Conservation (phyloP, 129 eudicot species). For the Silybum marianum region DNA sequence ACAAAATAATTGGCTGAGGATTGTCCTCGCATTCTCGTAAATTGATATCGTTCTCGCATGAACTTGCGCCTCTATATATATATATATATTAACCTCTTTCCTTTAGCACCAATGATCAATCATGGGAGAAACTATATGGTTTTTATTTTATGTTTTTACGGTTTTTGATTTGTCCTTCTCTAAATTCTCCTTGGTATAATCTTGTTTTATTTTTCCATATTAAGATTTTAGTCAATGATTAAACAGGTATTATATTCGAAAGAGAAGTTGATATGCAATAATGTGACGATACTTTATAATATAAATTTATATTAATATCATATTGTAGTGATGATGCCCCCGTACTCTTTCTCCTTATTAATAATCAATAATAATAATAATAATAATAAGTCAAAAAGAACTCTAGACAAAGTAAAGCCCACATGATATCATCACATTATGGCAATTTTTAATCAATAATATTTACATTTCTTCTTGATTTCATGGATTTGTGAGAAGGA, state of each 20-base stretch:
- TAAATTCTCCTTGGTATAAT: not conserved
- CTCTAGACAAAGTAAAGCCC: constrained; percentile 9
- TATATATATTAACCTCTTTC: too few relatives aligned
- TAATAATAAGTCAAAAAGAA: constrained; percentile 23
- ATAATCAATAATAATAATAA: not conserved
- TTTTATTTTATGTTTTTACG: not conserved
- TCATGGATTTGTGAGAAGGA: constrained; percentile 2
- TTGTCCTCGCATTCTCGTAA: too few relatives aligned
- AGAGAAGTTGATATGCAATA: constrained; percentile 38
- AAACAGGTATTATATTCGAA: constrained; percentile 24
- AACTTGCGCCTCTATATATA: too few relatives aligned
- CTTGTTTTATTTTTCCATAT: not conserved
- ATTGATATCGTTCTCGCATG: too few relatives aligned
- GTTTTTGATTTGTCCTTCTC: constrained; percentile 16
- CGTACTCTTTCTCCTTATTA: constrained; percentile 1
- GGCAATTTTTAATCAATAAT: not conserved
- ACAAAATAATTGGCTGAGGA: too few relatives aligned
- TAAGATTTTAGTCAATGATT: constrained; percentile 26
- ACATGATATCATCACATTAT: constrained; percentile 8
- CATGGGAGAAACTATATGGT: not conserved
- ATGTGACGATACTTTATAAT: constrained; percentile 26
- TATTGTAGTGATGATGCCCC: constrained; percentile 8
- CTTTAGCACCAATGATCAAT: constrained; percentile 18
- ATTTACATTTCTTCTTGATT: constrained; percentile 2
- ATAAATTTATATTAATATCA: constrained; percentile 23